Evolutionary conservation across 2,329 filamentous ascomycete genomes (phyloP).

Genomic region (Blumeria graminis): DNA sequence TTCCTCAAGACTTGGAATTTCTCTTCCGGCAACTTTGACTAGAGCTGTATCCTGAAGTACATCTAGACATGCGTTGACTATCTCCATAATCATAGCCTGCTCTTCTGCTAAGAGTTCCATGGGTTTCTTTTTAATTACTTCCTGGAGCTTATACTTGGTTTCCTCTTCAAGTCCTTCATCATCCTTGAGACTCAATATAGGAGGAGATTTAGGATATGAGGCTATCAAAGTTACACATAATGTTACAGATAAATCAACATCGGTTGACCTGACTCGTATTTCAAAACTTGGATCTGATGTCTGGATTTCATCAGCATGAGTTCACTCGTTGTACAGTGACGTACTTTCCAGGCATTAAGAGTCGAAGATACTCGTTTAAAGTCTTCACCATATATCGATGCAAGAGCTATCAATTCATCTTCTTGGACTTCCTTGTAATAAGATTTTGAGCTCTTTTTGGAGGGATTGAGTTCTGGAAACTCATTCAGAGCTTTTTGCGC

Average conservation of each 20-base stretch:
- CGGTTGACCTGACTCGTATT: conserved; percentile 49
- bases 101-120: conserved; percentile 25
- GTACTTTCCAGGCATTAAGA: conserved; percentile 62
- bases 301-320: conserved; percentile 17
- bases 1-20: conserved; percentile 69
- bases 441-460: conserved; percentile 18
- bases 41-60: conserved; percentile 69
- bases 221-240: conserved; percentile 65
- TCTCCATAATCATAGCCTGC: conserved; percentile 28
- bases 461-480: no score
- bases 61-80: conserved; percentile 28
- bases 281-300: conserved; percentile 69
- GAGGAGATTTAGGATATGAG: conserved; percentile 71
- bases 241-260: conserved; percentile 44
- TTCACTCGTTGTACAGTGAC: conserved; percentile 5
- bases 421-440: conserved; percentile 68
- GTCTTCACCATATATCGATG: conserved; percentile 77
- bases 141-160: conserved; percentile 45
- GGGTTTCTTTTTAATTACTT: conserved; percentile 33
- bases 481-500: no score
- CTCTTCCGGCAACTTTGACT: conserved; percentile 46
- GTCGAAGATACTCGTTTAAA: conserved; percentile 51
- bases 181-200: conserved; percentile 44
- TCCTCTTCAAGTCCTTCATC: conserved; percentile 40
- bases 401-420: conserved; percentile 65